Evolutionary conservation across 441 rosid species (phyloP).

Genomic region (Mallotus repandus): DNA sequence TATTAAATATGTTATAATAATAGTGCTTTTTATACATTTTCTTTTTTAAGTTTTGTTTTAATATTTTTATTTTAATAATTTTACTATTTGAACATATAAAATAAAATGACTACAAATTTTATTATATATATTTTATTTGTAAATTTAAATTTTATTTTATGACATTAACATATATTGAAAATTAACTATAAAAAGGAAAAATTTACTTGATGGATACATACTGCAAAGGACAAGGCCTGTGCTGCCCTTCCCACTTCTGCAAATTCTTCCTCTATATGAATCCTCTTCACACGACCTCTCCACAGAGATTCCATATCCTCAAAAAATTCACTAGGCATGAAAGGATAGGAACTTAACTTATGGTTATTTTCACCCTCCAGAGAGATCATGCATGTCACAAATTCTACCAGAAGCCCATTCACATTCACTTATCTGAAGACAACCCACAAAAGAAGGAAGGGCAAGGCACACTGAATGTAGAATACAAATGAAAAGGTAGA

Average conservation of each 20-base stretch:
- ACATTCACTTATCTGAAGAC: slow-evolving; percentile 71
- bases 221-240: slow-evolving; percentile 70
- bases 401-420: slow-evolving; percentile 68
- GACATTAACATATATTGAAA: too few relatives aligned
- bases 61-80: too few relatives aligned
- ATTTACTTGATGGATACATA: slow-evolving; percentile 34
- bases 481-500: background rate
- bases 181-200: background rate
- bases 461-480: background rate
- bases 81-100: too few relatives aligned
- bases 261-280: slow-evolving; percentile 71
- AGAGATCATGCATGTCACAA: slow-evolving; percentile 62
- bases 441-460: background rate
- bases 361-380: slow-evolving; percentile 69
- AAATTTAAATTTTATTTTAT: too few relatives aligned
- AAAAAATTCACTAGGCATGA: slow-evolving; percentile 79
- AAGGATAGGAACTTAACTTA: slow-evolving; percentile 38
- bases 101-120: too few relatives aligned
- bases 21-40: too few relatives aligned
- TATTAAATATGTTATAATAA: too few relatives aligned
- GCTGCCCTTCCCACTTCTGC: slow-evolving; percentile 66
- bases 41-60: too few relatives aligned
- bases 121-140: too few relatives aligned
- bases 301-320: slow-evolving; percentile 91
- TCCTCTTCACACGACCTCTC: slow-evolving; percentile 81